Evolutionary conservation across 345 rosid species (phyloP).

Genomic region (Physaria fendleri): DNA sequence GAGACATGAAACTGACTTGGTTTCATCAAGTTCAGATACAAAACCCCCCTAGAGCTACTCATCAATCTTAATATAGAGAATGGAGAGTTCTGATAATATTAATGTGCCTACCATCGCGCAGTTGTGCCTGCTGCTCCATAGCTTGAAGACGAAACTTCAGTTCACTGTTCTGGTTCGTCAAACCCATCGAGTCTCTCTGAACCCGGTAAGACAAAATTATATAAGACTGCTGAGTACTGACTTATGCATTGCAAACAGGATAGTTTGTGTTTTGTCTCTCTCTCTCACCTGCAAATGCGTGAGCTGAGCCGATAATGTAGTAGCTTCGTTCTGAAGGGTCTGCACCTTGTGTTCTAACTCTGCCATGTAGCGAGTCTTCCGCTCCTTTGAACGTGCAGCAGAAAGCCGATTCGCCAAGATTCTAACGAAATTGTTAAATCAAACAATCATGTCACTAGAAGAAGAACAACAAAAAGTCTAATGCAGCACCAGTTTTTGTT

Average conservation of each 20-base stretch:
- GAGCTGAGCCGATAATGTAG: slow-evolving; percentile 76
- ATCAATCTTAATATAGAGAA: neutral
- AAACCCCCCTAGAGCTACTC: neutral
- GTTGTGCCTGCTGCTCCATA: slow-evolving; percentile 56
- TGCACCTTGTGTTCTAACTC: slow-evolving; percentile 89
- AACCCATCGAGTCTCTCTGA: slow-evolving; percentile 48
- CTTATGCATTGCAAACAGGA: neutral
- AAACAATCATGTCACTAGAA: neutral
- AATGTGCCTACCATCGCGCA: slow-evolving; percentile 40
- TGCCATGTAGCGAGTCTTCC: slow-evolving; percentile 61
- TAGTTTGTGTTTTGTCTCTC: neutral
- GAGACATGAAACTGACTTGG: neutral
- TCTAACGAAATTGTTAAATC: slow-evolving; percentile 29
- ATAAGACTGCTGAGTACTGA: neutral
- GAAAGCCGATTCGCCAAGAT: slow-evolving; percentile 84
- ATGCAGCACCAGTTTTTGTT: neutral
- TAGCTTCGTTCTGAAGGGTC: slow-evolving; percentile 75
- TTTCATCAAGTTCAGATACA: neutral
- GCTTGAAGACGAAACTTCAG: slow-evolving; percentile 59
- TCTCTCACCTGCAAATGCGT: slow-evolving; percentile 64
- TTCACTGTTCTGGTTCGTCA: slow-evolving; percentile 47
- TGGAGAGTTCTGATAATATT: neutral
- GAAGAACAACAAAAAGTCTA: neutral
- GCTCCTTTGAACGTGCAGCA: slow-evolving; percentile 85
- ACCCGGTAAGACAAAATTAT: neutral